A percentile compares a stretch with the other conserved stretches of the same genome.
phyloP scores from a whole-genome alignment of 2,329 filamentous ascomycete species.

The Calonectria fujianensis region DNA sequence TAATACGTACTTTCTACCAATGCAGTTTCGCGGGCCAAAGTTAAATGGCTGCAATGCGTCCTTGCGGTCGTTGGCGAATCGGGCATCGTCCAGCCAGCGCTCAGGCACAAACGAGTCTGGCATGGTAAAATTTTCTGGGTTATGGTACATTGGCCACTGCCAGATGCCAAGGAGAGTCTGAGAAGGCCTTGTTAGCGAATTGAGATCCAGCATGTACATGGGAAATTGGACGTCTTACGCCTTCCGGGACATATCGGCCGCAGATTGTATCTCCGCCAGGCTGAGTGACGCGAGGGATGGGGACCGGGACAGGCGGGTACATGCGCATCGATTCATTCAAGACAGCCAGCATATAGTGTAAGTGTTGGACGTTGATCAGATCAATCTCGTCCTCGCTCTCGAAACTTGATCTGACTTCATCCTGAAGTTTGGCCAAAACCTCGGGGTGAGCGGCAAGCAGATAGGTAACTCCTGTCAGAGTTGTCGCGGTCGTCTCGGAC shows the following conservation, averaged over 20 bases:
- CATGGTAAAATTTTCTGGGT: conserved; percentile 26
- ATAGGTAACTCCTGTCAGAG: conserved; percentile 6
- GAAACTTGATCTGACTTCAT: conserved; percentile 23
- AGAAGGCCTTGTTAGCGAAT: neutral
- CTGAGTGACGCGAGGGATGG: conserved; percentile 19
- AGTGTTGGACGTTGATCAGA: conserved; percentile 6
- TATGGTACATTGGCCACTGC: conserved; percentile 37
- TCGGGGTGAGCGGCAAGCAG: conserved; percentile 3
- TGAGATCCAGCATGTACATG: neutral
- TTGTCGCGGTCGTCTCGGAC: conserved; percentile 29
- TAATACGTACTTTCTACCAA: conserved; percentile 34
- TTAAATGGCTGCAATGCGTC: conserved; percentile 33
- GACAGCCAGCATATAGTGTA: conserved; percentile 20
- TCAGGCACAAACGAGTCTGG: conserved; percentile 30
- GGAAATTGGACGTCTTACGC: neutral
- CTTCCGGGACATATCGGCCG: conserved; percentile 4
- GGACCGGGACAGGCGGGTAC: conserved; percentile 28
- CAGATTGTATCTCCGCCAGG: conserved; percentile 25
- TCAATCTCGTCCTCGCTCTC: conserved; percentile 12
- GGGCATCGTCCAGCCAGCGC: conserved; percentile 29
- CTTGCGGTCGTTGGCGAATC: conserved; percentile 5
- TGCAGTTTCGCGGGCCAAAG: conserved; percentile 33
- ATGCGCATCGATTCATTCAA: conserved; percentile 31
- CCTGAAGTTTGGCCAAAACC: neutral
- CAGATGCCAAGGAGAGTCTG: conserved; percentile 27